phyloP scores from a whole-genome alignment of 805 yeast species.

The Candida insectorum region DNA sequence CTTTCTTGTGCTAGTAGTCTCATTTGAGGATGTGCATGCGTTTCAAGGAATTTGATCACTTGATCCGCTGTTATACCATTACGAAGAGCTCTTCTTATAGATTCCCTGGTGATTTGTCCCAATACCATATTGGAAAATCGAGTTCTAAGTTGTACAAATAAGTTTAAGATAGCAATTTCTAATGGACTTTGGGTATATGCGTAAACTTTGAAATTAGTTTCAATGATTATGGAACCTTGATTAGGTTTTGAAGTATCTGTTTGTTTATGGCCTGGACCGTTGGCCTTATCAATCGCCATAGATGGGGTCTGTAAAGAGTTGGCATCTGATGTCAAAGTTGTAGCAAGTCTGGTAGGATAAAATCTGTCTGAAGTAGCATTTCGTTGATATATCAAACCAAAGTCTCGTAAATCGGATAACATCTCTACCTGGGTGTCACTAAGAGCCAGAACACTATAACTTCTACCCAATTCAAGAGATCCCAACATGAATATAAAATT shows the following conservation, averaged over 20 bases:
- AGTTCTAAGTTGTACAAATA: constrained; percentile 81
- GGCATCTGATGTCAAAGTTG: constrained; percentile 83
- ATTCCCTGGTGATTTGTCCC: constrained; percentile 90
- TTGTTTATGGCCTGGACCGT: too few relatives aligned
- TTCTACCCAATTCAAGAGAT: constrained; percentile 85
- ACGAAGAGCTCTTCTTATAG: constrained; percentile 74
- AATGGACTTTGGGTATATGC: constrained; percentile 93
- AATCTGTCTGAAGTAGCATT: constrained; percentile 56
- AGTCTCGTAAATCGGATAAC: constrained; percentile 87
- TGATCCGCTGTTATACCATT: constrained; percentile 96
- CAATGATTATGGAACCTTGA: constrained; percentile 77
- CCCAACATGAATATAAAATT: constrained; percentile 93
- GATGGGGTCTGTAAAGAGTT: constrained; percentile 70
- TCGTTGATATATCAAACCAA: constrained; percentile 78
- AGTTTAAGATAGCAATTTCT: constrained; percentile 86
- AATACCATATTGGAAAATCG: constrained; percentile 90
- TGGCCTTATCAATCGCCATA: constrained; percentile 68
- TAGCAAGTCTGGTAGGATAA: constrained; percentile 88
- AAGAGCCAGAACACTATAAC: constrained; percentile 67
- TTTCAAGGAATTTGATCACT: constrained; percentile 79
- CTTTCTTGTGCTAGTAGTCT: constrained; percentile 66
- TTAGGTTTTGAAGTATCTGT: constrained; percentile 36
- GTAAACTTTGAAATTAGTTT: constrained; percentile 89
- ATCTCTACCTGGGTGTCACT: constrained; percentile 79
- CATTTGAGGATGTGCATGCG: constrained; percentile 95